Evolutionary conservation across 495 filamentous ascomycete species (phyloP).

Genomic region (Penicillium dipodomyicola): DNA sequence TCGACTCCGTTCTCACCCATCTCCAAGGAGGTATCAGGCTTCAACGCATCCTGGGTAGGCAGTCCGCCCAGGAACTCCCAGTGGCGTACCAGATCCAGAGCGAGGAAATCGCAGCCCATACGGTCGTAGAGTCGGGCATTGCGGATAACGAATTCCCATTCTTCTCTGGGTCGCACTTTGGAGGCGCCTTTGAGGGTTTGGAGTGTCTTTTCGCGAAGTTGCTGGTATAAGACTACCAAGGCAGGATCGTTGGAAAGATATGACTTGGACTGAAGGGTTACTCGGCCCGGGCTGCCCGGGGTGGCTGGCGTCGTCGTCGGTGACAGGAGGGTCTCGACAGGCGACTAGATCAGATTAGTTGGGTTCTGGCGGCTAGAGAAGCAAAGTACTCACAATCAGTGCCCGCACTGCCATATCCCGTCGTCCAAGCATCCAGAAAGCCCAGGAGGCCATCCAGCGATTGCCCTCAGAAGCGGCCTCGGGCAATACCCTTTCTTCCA

Average conservation of each 20-base stretch:
- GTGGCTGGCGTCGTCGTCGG: conserved; percentile 40
- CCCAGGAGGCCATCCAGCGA: conserved; percentile 94
- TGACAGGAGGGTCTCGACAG: conserved; percentile 66
- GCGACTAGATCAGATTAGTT: conserved; percentile 54
- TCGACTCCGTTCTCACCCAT: conserved; percentile 50
- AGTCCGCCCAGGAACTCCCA: conserved; percentile 73
- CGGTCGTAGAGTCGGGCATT: conserved; percentile 85
- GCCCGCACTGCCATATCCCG: conserved; percentile 82
- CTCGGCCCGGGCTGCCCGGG: conserved; percentile 42
- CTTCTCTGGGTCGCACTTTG: conserved; percentile 72
- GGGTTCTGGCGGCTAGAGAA: not conserved
- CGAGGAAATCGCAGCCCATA: conserved; percentile 95
- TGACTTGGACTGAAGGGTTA: conserved; percentile 63
- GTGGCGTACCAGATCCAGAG: conserved; percentile 74
- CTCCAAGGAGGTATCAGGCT: conserved; percentile 20
- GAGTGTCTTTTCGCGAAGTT: conserved; percentile 79
- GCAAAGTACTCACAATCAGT: conserved; percentile 53
- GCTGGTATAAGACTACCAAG: conserved; percentile 79
- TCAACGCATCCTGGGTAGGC: conserved; percentile 31
- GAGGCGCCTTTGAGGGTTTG: conserved; percentile 82
- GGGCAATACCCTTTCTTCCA: conserved; percentile 76
- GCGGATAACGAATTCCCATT: conserved; percentile 89
- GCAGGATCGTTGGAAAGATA: conserved; percentile 91
- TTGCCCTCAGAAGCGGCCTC: conserved; percentile 79
- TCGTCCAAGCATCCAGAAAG: conserved; percentile 86